Base-by-base conservation (phyloP, 2,329 filamentous ascomycete species). In the Arachnopeziza araneosa region DNA sequence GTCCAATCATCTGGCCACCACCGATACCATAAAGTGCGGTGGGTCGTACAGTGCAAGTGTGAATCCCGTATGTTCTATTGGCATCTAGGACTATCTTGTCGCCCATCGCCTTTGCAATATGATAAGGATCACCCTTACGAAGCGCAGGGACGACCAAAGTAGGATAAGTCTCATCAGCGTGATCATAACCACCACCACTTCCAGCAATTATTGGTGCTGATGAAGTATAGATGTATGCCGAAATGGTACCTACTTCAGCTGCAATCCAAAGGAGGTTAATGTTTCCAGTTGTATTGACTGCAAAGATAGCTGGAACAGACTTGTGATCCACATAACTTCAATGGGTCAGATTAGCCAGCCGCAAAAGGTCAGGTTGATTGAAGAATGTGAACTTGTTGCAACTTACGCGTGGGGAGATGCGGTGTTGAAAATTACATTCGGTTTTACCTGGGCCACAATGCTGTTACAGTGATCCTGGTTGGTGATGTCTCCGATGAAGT, bases 221-320 rank as follows among this genome's bases (percentile, higher is more conserved):
- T 7, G 63, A 66, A 2, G 66, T 68, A 59, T 67, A 68, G 30
- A 68, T 56, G 52, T 62, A 68, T 7, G 77, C 79, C 30, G 63
- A 61, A 66, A 79, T 80, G 50, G 80, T 78, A 2, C 77, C 77
- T 2, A 74, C 71, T 65, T 79, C 75, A 64, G 77, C 75, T 32
- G 79, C 75, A 17, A 74, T 78, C 60, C 76, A 70, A 24, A 82
- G 67, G 55, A 83, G 68, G 55, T 70, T 78, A 68, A 78, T 76
- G 21, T 79, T 82, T 3, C 80, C 80, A 21, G 76, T 73, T 19
- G 82, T 75, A 58, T 82, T 82, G 66, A 82, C 78, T 66, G 76
- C 78, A 55, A 64, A 65, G 51, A 64, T 66, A 2, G 62, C 55
- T 6, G 59, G 53, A 7, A 61, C 63, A 55, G 61, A 60, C 23